Base-by-base conservation (phyloP, 805 yeast genomes). In the Saccharomycopsis microspora region DNA sequence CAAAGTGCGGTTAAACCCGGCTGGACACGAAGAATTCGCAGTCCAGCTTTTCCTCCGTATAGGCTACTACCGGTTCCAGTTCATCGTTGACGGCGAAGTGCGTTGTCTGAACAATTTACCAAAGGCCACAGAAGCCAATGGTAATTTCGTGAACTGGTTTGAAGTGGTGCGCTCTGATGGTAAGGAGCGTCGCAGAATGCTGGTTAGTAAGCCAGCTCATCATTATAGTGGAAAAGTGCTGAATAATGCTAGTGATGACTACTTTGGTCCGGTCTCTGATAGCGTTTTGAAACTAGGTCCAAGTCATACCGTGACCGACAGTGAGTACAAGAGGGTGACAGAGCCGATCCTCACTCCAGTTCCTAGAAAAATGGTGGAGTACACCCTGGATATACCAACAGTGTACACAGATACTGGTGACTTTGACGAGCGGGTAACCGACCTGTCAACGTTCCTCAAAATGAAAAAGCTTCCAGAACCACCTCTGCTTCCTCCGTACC, bases 111-210 rank as follows among this genome's bases (percentile, higher is more conserved):
- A 88, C 62, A 79, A 74, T 55, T 72, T 89, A 56, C 95, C 95
- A 11, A 88, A 96, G 2, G 97, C 97, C 5, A 89, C 97, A 0
- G 97, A 90, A 64, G 94, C 89, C 53, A 85, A 87, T 80, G 97
- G 97, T 41, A 88, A 89, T 61, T 85, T 89, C 57, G 96, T 90
- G 43, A 89, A 89, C 64, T 89, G 89, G 64, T 74, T 89, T 48
- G 96, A 87, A 62, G 84, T 86, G 32, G 67, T 59, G 8, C n/a
- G 10, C 36, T 8, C 36, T n/a, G 36, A 34, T 8, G n/a, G n/a
- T n/a, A 3, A 34, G 36, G 36, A 34, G 8, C 10, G n/a, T 11
- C 36, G 29, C n/a, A 7, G 40, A 3, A 19, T 31, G n/a, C 9
- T 27, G 29, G n/a, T 43, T 5, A 29, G 79, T 19, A 48, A 46